Evolutionary conservation across 129 eudicot genomes (phyloP).

Genomic region (Helianthus tuberosus): DNA sequence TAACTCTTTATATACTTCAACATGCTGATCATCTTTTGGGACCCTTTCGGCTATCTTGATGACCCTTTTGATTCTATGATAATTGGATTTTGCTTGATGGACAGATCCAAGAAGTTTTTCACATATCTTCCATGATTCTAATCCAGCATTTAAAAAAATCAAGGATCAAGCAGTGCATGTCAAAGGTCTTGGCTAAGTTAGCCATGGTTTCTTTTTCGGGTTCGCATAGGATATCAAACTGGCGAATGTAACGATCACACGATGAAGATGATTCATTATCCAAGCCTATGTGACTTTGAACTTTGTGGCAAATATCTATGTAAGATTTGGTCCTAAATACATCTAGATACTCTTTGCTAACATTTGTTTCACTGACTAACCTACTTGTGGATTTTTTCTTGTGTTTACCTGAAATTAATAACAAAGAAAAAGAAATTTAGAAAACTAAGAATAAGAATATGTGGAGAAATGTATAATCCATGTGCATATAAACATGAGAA

Average conservation of each 20-base stretch:
- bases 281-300: constrained; percentile 44
- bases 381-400: constrained; percentile 23
- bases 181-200: constrained; percentile 32
- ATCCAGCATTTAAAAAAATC: constrained; percentile 54
- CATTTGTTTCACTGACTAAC: constrained; percentile 44
- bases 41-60: constrained; percentile 29
- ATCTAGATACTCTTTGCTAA: constrained; percentile 62
- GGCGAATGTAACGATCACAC: constrained; percentile 20
- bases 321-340: constrained; percentile 79
- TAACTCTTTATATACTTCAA: constrained; percentile 27
- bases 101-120: constrained; percentile 48
- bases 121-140: constrained; percentile 53
- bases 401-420: constrained; percentile 30
- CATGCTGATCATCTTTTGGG: constrained; percentile 20
- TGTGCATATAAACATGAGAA: too few species aligned
- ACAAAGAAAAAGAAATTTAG: background rate
- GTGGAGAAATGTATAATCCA: too few species aligned
- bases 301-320: constrained; percentile 54
- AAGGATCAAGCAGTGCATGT: constrained; percentile 44
- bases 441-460: background rate
- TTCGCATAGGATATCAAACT: constrained; percentile 42
- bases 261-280: constrained; percentile 16
- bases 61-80: constrained; percentile 35
- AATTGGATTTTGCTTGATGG: constrained; percentile 52
- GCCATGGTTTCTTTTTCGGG: constrained; percentile 50